Conservation (phyloP, 257 asterid species). For the Paraleonurus japonicus region DNA sequence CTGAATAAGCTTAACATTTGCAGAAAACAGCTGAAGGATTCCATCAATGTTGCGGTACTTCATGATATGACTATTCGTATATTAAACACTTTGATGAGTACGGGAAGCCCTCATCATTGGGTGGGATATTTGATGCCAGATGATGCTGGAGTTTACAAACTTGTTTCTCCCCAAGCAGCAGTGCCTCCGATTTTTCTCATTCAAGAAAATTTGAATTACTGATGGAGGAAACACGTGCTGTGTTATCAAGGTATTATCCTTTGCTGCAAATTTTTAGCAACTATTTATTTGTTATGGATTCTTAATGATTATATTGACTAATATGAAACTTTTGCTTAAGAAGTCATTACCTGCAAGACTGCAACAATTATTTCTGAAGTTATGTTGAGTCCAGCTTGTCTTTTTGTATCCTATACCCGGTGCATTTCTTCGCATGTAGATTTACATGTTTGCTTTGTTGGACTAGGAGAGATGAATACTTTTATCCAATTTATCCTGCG, state of each 20-base stretch:
- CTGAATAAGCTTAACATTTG: constrained; percentile 19
- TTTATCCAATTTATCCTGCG: too few relatives aligned
- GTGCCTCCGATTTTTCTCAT: constrained; percentile 32
- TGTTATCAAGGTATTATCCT: constrained; percentile 54
- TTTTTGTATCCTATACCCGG: neutral
- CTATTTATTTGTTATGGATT: too few relatives aligned
- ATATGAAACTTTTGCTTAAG: neutral
- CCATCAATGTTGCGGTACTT: constrained; percentile 48
- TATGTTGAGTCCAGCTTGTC: neutral
- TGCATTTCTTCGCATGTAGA: neutral
- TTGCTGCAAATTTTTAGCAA: constrained; percentile 3
- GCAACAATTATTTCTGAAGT: neutral
- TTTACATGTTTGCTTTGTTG: too few relatives aligned
- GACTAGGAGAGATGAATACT: too few relatives aligned
- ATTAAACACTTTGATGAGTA: constrained; percentile 56
- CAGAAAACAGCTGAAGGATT: constrained; percentile 75
- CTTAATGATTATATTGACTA: neutral
- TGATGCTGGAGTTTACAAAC: constrained; percentile 40
- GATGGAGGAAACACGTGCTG: constrained; percentile 62
- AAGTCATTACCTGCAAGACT: neutral
- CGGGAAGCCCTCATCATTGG: constrained; percentile 67
- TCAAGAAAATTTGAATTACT: constrained; percentile 60
- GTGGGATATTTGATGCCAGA: constrained; percentile 67
- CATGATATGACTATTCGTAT: constrained; percentile 55
- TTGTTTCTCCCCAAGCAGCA: constrained; percentile 32